These are phyloP conservation scores for Flaveria trinervia DNA, from an alignment of 129 eudicot species.

Conservation along the genomic window DNA sequence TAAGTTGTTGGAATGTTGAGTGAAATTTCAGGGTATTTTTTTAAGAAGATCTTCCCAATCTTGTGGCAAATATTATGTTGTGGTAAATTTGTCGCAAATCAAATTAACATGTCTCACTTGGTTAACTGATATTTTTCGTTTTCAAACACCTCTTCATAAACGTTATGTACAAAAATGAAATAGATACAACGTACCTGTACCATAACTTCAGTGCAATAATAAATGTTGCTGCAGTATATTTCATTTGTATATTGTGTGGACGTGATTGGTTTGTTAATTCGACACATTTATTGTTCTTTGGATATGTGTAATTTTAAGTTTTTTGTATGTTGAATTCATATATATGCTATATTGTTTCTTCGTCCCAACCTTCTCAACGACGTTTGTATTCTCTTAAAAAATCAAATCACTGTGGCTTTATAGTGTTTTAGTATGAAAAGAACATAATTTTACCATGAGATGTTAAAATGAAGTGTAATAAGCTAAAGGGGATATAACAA, in stretches of 20 bases:
- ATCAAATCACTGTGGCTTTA: neutral
- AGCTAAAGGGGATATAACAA: no score
- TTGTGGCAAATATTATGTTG: no score
- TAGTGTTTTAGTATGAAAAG: no score
- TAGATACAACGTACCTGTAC: neutral
- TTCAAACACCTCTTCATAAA: neutral
- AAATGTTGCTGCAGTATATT: neutral
- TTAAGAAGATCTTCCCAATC: no score
- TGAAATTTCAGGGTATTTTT: no score
- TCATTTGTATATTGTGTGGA: conserved; percentile 5
- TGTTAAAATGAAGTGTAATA: no score
- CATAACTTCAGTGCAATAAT: neutral
- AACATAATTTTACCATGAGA: no score
- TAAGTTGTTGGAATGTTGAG: no score
- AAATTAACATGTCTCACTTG: neutral
- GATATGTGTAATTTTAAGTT: neutral
- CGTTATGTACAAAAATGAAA: neutral
- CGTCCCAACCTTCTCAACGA: no score
- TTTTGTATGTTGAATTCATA: neutral
- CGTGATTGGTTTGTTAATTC: neutral
- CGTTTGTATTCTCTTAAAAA: no score
- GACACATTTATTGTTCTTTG: neutral
- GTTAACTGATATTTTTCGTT: neutral
- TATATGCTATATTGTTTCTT: neutral
- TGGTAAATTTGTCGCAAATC: neutral